Evolutionary conservation across 1,284 basidiomycete genomes (phyloP).

Genomic region (Cutaneotrichosporon curvatum): DNA sequence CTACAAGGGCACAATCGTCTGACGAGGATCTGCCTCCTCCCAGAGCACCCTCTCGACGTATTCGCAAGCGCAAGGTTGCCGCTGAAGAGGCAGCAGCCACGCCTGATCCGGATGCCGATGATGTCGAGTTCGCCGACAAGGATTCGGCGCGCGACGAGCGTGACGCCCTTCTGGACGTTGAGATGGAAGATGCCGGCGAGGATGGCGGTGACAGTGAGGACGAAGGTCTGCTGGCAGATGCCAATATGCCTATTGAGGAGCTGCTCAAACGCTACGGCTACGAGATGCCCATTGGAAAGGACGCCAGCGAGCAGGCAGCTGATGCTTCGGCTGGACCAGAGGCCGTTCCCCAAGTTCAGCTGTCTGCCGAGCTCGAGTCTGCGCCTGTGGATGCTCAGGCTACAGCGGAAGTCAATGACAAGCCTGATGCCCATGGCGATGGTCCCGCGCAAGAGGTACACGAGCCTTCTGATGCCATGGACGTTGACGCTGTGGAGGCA

Average conservation of each 20-base stretch:
- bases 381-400: too few species aligned
- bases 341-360: too few species aligned
- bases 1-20: too few species aligned
- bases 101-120: slow-evolving; percentile 42
- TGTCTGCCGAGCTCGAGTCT: too few species aligned
- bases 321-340: too few species aligned
- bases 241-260: slow-evolving; percentile 53
- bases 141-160: slow-evolving; percentile 30
- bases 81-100: slow-evolving; percentile 3
- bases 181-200: slow-evolving; percentile 47
- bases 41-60: slow-evolving; percentile 18
- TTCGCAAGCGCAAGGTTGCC: slow-evolving; percentile 11
- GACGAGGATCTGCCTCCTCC: slow-evolving; percentile 2
- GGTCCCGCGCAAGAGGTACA: too few species aligned
- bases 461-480: neutral
- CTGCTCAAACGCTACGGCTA: slow-evolving; percentile 51
- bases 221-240: slow-evolving; percentile 50
- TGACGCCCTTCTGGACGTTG: slow-evolving; percentile 42
- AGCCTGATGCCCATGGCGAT: too few species aligned
- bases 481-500: neutral
- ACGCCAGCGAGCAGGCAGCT: too few species aligned
- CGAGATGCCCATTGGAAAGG: neutral
- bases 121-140: slow-evolving; percentile 36
- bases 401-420: too few species aligned
- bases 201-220: slow-evolving; percentile 48